Percentiles rank a stretch among this genome's conserved stretches.
phyloP scores from a whole-genome alignment of 2,329 filamentous ascomycete species.

The Phaeosphaeria sp. region DNA sequence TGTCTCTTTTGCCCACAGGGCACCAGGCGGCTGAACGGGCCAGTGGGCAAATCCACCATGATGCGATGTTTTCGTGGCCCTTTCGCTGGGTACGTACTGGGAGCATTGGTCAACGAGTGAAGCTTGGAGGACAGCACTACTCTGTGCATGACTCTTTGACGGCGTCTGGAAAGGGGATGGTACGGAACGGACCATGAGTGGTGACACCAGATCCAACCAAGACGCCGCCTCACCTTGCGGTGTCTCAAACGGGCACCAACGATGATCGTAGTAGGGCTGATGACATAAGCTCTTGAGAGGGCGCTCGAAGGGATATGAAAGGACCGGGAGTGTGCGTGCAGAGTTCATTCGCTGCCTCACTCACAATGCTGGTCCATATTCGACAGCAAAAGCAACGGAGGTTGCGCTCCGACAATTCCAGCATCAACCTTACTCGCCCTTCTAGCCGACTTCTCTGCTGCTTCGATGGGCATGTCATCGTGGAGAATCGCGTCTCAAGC shows the following conservation, averaged over 20 bases:
- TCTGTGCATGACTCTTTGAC: slow-evolving; percentile 30
- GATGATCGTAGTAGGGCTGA: slow-evolving; percentile 26
- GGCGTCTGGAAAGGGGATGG: slow-evolving; percentile 38
- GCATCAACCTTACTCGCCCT: slow-evolving; percentile 25
- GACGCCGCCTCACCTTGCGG: slow-evolving; percentile 36
- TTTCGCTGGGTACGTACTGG: slow-evolving; percentile 25
- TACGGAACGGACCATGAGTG: slow-evolving; percentile 33
- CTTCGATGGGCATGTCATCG: slow-evolving; percentile 20
- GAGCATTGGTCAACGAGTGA: slow-evolving; percentile 42
- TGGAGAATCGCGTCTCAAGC: slow-evolving; percentile 30
- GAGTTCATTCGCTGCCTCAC: slow-evolving; percentile 31
- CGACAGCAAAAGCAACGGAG: slow-evolving; percentile 11
- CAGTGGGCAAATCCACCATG: slow-evolving; percentile 39
- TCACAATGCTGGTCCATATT: slow-evolving; percentile 26
- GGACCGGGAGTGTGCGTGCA: slow-evolving; percentile 15
- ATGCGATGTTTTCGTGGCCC: slow-evolving; percentile 30
- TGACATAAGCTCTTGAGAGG: slow-evolving; percentile 28
- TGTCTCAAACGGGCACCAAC: slow-evolving; percentile 38
- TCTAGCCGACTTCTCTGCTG: slow-evolving; percentile 31
- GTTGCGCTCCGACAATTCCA: slow-evolving; percentile 21
- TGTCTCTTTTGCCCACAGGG: slow-evolving; percentile 35
- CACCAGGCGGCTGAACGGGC: slow-evolving; percentile 32
- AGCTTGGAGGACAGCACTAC: slow-evolving; percentile 34
- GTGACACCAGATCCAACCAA: slow-evolving; percentile 35
- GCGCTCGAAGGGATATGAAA: slow-evolving; percentile 21